A percentile compares a stretch with the other conserved stretches of the same genome.
Conservation (phyloP, 306 rosid genomes). For the Malus sylvestris region DNA sequence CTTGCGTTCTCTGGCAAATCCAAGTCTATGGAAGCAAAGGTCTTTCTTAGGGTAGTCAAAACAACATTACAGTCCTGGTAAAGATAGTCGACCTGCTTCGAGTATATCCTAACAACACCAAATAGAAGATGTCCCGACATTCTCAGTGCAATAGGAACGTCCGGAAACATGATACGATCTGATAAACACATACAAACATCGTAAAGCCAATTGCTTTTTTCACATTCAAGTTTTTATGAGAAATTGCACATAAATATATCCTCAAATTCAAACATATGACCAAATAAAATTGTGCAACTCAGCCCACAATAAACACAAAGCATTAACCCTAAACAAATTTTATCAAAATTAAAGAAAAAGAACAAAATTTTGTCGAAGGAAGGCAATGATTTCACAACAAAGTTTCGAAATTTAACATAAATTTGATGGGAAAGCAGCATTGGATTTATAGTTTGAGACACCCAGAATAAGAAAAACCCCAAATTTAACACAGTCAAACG, state of each 20-base stretch:
- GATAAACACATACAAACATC: conserved; percentile 1
- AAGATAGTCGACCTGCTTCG: conserved; percentile 74
- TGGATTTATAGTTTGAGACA: too few species aligned
- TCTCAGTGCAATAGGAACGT: conserved; percentile 79
- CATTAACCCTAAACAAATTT: background rate
- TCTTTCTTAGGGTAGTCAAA: conserved; percentile 37
- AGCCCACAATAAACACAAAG: background rate
- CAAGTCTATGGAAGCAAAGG: conserved; percentile 41
- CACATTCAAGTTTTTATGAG: background rate
- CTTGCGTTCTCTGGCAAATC: conserved; percentile 58
- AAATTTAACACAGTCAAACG: too few species aligned
- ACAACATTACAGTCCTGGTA: conserved; percentile 49
- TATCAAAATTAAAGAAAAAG: background rate
- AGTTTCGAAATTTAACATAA: background rate
- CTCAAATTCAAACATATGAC: background rate
- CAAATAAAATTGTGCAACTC: background rate
- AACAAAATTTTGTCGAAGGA: background rate
- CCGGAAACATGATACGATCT: conserved; percentile 85
- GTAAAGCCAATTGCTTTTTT: background rate
- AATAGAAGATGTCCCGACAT: conserved; percentile 79
- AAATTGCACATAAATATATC: background rate
- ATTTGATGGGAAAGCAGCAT: too few species aligned
- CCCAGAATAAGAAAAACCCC: too few species aligned
- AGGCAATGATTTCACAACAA: background rate
- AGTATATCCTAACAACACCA: conserved; percentile 84